Evolutionary conservation across 345 rosid genomes (phyloP).

Genomic region (Heritiera littoralis): DNA sequence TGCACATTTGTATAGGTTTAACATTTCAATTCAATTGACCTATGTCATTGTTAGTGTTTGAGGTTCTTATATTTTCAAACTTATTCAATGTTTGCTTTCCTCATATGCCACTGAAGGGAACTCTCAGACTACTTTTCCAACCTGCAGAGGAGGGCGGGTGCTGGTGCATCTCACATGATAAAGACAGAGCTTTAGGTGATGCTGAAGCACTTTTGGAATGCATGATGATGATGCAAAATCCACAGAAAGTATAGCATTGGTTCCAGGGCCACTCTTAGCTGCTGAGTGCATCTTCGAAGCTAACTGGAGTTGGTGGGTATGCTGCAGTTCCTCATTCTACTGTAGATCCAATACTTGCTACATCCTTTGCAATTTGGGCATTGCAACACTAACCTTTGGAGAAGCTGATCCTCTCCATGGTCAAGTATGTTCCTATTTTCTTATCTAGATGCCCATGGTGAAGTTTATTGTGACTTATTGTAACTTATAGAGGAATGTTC

Average conservation of each 20-base stretch:
- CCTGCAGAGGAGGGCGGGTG: constrained; percentile 93
- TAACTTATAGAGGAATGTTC: constrained; percentile 8
- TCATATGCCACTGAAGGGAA: constrained; percentile 52
- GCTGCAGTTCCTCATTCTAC: constrained; percentile 44
- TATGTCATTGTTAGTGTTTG: not conserved
- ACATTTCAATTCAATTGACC: not conserved
- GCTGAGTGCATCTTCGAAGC: too few species aligned
- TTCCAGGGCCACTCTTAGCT: constrained; percentile 68
- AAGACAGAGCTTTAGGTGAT: constrained; percentile 83
- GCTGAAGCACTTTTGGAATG: constrained; percentile 90
- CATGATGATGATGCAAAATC: constrained; percentile 41
- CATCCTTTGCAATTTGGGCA: constrained; percentile 70
- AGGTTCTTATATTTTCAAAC: not conserved
- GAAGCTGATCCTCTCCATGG: constrained; percentile 81
- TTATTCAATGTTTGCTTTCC: constrained; percentile 11
- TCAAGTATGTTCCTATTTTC: constrained; percentile 38
- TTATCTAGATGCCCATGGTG: not conserved
- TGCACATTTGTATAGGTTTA: not conserved
- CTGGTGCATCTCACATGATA: constrained; percentile 83
- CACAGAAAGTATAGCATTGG: constrained; percentile 57
- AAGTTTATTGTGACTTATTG: not conserved
- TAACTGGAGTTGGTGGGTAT: too few species aligned
- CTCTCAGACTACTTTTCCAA: constrained; percentile 86
- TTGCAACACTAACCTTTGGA: constrained; percentile 79
- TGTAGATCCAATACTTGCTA: constrained; percentile 71